These are phyloP conservation scores for Mariannaea sp. DNA, from an alignment of 2,329 filamentous ascomycete genomes.

Conservation along the genomic window DNA sequence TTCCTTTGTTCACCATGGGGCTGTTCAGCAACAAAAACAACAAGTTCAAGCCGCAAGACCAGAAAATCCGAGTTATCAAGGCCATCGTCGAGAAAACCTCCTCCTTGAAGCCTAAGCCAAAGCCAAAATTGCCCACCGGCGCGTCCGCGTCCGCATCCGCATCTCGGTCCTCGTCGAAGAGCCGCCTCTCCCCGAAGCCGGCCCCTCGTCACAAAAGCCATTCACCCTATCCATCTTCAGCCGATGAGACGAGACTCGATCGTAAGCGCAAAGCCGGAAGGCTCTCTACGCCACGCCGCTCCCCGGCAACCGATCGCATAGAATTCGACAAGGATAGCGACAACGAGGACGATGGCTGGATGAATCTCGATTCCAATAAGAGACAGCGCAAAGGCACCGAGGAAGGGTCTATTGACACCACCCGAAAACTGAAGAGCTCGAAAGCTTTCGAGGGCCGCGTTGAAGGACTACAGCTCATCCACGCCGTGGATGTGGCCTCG, in stretches of 20 bases:
- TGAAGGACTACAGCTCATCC: constrained; percentile 55
- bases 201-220: constrained; percentile 48
- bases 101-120: constrained; percentile 45
- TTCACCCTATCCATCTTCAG: constrained; percentile 49
- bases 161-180: constrained; percentile 43
- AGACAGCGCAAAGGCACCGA: constrained; percentile 50
- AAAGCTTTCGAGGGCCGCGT: constrained; percentile 52
- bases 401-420: constrained; percentile 51
- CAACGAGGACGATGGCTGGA: constrained; percentile 58
- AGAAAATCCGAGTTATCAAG: constrained; percentile 58
- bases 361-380: constrained; percentile 54
- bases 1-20: constrained; percentile 38
- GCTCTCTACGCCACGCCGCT: constrained; percentile 43
- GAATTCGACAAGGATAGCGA: constrained; percentile 58
- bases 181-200: constrained; percentile 49
- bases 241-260: constrained; percentile 44
- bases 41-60: constrained; percentile 57
- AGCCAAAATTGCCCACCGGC: constrained; percentile 40
- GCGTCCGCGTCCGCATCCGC: constrained; percentile 40
- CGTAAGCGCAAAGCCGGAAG: constrained; percentile 56
- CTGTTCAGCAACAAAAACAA: constrained; percentile 50
- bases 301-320: constrained; percentile 54
- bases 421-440: constrained; percentile 52
- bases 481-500: constrained; percentile 62
- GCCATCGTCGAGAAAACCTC: constrained; percentile 49